These are phyloP conservation scores for Neurospora terricola DNA, from an alignment of 495 filamentous ascomycete genomes.

Conservation along the genomic window DNA sequence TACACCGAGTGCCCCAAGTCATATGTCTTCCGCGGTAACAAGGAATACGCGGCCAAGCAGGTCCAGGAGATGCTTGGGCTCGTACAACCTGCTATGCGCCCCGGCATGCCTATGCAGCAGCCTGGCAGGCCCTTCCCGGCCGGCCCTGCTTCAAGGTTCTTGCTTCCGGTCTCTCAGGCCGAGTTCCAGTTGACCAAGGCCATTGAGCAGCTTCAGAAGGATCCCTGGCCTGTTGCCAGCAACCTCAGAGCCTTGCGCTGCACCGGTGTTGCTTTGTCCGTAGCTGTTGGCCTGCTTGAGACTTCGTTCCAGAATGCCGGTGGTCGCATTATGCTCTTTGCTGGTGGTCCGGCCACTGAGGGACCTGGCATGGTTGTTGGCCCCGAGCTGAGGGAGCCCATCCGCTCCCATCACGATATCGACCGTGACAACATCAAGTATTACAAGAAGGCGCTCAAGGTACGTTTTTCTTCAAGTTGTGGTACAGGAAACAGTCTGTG, in stretches of 20 bases:
- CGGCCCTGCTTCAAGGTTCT: conserved; percentile 79
- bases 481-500: neutral
- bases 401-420: conserved; percentile 98
- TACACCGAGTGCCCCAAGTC: conserved; percentile 98
- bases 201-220: conserved; percentile 91
- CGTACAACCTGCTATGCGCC: conserved; percentile 56
- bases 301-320: conserved; percentile 92
- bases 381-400: conserved; percentile 93
- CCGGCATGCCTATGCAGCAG: conserved; percentile 62
- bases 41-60: conserved; percentile 92
- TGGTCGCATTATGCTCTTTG: conserved; percentile 93
- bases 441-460: conserved; percentile 98
- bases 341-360: conserved; percentile 91
- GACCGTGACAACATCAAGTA: conserved; percentile 99
- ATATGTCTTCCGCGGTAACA: conserved; percentile 98
- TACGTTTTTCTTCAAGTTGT: conserved; percentile 24
- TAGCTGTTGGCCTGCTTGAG: conserved; percentile 87
- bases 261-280: conserved; percentile 91
- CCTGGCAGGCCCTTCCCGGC: conserved; percentile 67
- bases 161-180: conserved; percentile 89
- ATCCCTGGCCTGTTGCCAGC: conserved; percentile 95
- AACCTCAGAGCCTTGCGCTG: conserved; percentile 88
- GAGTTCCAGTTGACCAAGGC: conserved; percentile 98
- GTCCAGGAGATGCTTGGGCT: conserved; percentile 98
- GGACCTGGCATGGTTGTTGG: conserved; percentile 96